phyloP scores from a whole-genome alignment of 306 rosid genomes.

The Crataegus laevigata region DNA sequence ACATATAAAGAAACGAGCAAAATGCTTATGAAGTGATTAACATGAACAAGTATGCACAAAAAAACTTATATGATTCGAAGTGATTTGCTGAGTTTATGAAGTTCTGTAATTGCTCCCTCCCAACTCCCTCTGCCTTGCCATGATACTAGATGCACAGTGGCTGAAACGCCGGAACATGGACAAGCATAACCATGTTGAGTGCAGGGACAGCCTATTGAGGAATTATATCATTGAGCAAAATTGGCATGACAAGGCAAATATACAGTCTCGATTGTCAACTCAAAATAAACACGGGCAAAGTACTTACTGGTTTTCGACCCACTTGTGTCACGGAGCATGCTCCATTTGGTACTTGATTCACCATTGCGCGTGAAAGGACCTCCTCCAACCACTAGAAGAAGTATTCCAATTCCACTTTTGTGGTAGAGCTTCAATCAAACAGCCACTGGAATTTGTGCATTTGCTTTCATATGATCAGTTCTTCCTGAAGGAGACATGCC shows the following conservation, averaged over 20 bases:
- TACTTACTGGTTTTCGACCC: conserved; percentile 14
- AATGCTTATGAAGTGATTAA: neutral
- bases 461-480: conserved; percentile 16
- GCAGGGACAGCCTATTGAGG: neutral
- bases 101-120: neutral
- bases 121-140: neutral
- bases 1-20: neutral
- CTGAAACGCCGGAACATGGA: neutral
- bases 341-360: neutral
- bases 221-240: neutral
- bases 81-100: neutral
- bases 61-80: neutral
- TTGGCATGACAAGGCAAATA: neutral
- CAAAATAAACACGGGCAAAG: neutral
- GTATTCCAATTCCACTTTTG: neutral
- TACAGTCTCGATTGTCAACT: neutral
- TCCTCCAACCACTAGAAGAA: conserved; percentile 3
- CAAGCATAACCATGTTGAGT: neutral
- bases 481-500: conserved; percentile 13
- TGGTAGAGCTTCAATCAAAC: conserved; percentile 20
- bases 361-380: neutral
- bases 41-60: neutral
- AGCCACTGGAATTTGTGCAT: conserved; percentile 38
- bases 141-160: neutral
- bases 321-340: conserved; percentile 3